These are phyloP conservation scores for Noccaea caerulescens DNA, from an alignment of 345 rosid species.

Conservation along the genomic window DNA sequence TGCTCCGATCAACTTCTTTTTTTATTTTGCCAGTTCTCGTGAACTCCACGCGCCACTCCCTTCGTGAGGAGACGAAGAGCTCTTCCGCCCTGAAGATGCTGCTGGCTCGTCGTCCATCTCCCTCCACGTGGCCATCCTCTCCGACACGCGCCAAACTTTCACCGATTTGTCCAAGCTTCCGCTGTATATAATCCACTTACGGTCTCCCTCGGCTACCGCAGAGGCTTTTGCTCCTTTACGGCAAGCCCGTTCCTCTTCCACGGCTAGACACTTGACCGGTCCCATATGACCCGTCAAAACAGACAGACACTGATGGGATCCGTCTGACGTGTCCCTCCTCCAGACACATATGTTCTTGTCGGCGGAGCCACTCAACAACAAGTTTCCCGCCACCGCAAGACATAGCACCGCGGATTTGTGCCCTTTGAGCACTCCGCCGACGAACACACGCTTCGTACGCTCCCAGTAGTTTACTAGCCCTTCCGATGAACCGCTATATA, in stretches of 20 bases:
- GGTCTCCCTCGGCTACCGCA: constrained; percentile 25
- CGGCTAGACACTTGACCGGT: constrained; percentile 83
- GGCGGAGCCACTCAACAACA: constrained; percentile 85
- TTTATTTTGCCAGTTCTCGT: not conserved
- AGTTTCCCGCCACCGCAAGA: constrained; percentile 56
- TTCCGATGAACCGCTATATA: constrained; percentile 76
- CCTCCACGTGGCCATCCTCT: constrained; percentile 47
- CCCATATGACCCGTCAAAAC: constrained; percentile 80
- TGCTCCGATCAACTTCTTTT: constrained; percentile 11
- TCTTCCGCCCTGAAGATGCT: constrained; percentile 21
- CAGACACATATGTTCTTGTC: constrained; percentile 84
- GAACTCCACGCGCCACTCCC: constrained; percentile 39
- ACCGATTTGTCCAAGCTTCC: constrained; percentile 89
- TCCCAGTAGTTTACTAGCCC: constrained; percentile 77
- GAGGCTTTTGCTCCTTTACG: constrained; percentile 5
- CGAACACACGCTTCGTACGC: constrained; percentile 50
- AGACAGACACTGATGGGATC: constrained; percentile 60
- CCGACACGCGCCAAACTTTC: constrained; percentile 80
- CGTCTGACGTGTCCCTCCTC: constrained; percentile 59
- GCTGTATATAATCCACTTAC: constrained; percentile 65
- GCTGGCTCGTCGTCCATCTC: constrained; percentile 33
- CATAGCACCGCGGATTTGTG: constrained; percentile 73
- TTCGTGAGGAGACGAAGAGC: constrained; percentile 26
- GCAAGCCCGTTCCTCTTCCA: constrained; percentile 48
- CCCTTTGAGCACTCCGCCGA: constrained; percentile 64